Base-by-base conservation (phyloP, 495 filamentous ascomycete genomes). In the Aspergillus panamensis region DNA sequence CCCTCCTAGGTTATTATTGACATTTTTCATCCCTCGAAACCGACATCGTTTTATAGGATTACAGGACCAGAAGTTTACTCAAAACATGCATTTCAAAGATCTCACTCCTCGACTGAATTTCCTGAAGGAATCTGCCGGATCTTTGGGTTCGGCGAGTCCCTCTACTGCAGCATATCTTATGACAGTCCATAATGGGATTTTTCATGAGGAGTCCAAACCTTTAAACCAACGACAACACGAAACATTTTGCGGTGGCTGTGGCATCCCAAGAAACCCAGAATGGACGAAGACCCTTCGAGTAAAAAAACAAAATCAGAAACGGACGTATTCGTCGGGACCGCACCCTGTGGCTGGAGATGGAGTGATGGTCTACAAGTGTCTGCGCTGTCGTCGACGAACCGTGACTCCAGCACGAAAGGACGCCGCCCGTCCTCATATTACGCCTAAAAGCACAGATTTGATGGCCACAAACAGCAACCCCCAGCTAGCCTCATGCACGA, bases 191-290 rank as follows among this genome's bases (percentile, higher is more conserved):
- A 74, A 75, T 47, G 59, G 68, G 16, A 66, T 79, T 29, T 63
- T 72, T n/a, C 67, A 70, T 47, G 64, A 80, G 21, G 68, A 78
- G 12, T 62, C 60, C 1, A 77, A 69, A 43, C 55, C 71, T 6
- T 64, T 78, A 40, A 76, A 75, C 39, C 60, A 63, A 30, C 72
- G 64, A 9, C 70, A 74, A 31, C 70, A 74, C 21, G 73, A 74
- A 49, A 50, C 67, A 25, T 66, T 73, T 43, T 85, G 82, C 61
- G 73, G 71, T 20, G 75, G 77, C 16, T 85, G 82, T 68, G 82
- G 82, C 50, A 77, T 67, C 61, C 57, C 73, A 49, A 68, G 81
- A 64, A 59, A 76, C 19, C 63, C 69, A 14, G 75, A 77, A 60
- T 72, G 59, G 57, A 79, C 75, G 21, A 75, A 75, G 61, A 55